These are phyloP conservation scores for Guillardia theta DNA, from an alignment of 78 protist genomes.

Conservation along the genomic window DNA sequence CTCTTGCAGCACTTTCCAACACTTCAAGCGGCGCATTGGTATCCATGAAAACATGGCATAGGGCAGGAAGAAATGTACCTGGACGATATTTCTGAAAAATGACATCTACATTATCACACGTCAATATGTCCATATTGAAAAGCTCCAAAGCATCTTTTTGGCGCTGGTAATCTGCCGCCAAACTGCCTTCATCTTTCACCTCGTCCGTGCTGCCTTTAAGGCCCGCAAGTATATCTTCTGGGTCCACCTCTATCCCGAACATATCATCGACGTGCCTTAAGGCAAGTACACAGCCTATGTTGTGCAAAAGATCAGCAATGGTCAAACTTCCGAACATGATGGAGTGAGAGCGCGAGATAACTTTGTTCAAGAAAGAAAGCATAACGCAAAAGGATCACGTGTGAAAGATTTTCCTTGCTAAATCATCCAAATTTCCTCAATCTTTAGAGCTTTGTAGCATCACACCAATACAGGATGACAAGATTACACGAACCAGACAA, in stretches of 20 bases:
- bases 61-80: constrained; percentile 6
- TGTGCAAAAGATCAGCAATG: too few species aligned
- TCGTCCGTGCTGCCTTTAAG: background rate
- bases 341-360: too few species aligned
- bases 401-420: too few species aligned
- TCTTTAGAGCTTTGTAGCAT: too few species aligned
- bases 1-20: constrained; percentile 8
- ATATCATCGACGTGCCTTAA: too few species aligned
- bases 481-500: too few species aligned
- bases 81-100: constrained; percentile 13
- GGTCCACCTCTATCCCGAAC: constrained; percentile 15
- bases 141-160: constrained; percentile 19
- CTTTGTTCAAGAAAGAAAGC: too few species aligned
- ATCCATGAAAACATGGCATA: background rate
- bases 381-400: too few species aligned
- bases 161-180: background rate
- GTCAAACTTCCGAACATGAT: too few species aligned
- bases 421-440: too few species aligned
- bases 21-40: constrained; percentile 31
- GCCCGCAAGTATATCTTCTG: background rate
- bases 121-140: background rate
- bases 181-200: background rate
- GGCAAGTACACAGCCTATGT: too few species aligned
- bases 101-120: background rate
- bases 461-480: too few species aligned